Evolutionary conservation across 2,329 filamentous ascomycete genomes (phyloP), one percentile per base, ranked within the genome.

Genomic region (Ceratocystis eucalypticola): DNA sequence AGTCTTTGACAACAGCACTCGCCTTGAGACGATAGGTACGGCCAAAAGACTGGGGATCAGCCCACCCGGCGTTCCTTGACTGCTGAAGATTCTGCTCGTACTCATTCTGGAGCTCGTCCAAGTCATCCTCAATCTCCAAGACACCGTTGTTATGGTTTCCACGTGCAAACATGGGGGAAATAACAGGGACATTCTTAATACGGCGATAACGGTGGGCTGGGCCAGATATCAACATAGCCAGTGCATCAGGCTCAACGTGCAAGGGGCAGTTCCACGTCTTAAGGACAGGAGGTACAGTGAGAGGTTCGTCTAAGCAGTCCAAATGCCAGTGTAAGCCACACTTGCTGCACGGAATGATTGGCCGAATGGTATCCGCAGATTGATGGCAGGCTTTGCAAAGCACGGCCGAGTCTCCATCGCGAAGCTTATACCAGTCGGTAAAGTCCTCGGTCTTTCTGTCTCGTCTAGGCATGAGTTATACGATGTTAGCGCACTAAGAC

Each of bases 201-300:
- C 80, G 84, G 69, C 84, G 83, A 74, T 81, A 83, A 66, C 80
- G 80, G 72, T 87, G 84, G 28, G 84, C 84, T 3, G 83, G 83
- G 1, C 78, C 84, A 30, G 87, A 77, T 61, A 78, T 75, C 7
- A 86, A 83, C 22, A 87, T 76, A 61, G 81, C 77, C 37, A 77
- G 77, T 67, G 96, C 79, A 66, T 92, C 81, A 69, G 93, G 86
- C 65, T 94, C 89, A 53, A 88, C 80, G 74, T 99, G 94, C 69
- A 88, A 85, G 62, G 93, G 93, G 73, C 94, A 99, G 75, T 86
- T 88, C 90, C 91, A 99, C 66, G 86, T 88, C 72, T 87, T 85
- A 64, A 87, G 80, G 63, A 85, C 82, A 10, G 92, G 92, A 48
- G 91, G 88, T 66, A 88, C 85, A 44, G 91, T 85, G 72, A 92